Percentiles rank a stretch among this genome's conserved stretches.
phyloP scores from a whole-genome alignment of 225 moss, liverwort and hornwort genomes.

The Pseudisothecium myosuroides region DNA sequence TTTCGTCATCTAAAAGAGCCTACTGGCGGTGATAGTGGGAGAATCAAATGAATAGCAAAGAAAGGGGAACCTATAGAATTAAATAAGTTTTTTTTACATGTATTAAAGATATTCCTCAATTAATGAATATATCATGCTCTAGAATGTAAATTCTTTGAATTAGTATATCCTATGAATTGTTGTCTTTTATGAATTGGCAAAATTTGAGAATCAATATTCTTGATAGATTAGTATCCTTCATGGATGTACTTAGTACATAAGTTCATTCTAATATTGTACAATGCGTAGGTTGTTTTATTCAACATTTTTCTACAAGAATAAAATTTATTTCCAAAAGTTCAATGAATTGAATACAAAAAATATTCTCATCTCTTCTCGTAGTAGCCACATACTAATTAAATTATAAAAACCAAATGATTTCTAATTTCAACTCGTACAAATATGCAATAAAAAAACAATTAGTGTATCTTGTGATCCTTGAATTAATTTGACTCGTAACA shows the following conservation, averaged over 20 bases:
- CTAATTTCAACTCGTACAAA: too few species aligned
- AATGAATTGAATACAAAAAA: background rate
- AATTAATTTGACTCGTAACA: too few species aligned
- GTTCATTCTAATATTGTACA: background rate
- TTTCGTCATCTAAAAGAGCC: background rate
- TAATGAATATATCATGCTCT: background rate
- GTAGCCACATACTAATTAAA: too few species aligned
- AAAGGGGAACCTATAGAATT: background rate
- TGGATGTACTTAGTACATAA: background rate
- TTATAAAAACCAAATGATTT: too few species aligned
- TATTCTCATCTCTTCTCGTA: background rate
- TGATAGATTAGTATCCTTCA: background rate
- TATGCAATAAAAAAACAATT: too few species aligned
- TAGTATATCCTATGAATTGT: background rate
- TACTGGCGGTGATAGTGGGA: fast-evolving
- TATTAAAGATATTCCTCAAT: background rate
- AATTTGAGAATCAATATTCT: background rate
- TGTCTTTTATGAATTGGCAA: background rate
- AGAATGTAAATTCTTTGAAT: background rate
- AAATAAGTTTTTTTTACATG: too few species aligned
- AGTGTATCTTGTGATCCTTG: too few species aligned
- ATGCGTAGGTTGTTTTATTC: background rate
- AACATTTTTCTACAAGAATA: background rate
- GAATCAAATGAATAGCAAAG: background rate
- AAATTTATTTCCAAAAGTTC: background rate